A percentile compares a stretch with the other conserved stretches of the same genome.
phyloP scores from a whole-genome alignment of 2,329 filamentous ascomycete genomes.

The Daldinia sp. region DNA sequence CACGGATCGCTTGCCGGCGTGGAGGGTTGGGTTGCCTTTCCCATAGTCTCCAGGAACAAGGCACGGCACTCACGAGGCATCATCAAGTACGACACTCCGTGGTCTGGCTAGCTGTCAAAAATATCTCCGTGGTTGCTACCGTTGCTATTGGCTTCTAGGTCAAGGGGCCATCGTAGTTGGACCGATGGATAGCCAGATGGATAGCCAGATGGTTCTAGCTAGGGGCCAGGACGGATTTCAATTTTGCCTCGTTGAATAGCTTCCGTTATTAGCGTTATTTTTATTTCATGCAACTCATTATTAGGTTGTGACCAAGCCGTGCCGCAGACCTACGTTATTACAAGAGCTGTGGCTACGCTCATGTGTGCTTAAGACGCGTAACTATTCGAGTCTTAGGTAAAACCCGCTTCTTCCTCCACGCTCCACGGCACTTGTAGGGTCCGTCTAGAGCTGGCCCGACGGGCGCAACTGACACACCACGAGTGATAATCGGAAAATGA shows the following conservation, averaged over 20 bases:
- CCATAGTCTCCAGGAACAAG: slow-evolving; percentile 30
- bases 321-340: slow-evolving; percentile 27
- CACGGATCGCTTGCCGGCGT: slow-evolving; percentile 27
- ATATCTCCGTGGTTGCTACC: slow-evolving; percentile 34
- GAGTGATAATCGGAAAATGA: slow-evolving; percentile 12
- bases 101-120: slow-evolving; percentile 3
- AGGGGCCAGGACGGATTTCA: background rate
- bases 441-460: slow-evolving; percentile 28
- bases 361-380: slow-evolving; percentile 15
- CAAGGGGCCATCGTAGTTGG: slow-evolving; percentile 27
- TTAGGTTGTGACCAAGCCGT: slow-evolving; percentile 8
- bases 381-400: slow-evolving; percentile 6
- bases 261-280: slow-evolving; percentile 11
- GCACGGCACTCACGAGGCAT: slow-evolving; percentile 23
- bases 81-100: slow-evolving; percentile 8
- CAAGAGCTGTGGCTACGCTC: slow-evolving; percentile 15
- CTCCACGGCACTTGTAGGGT: slow-evolving; percentile 10
- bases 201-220: slow-evolving; percentile 4
- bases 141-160: slow-evolving; percentile 18
- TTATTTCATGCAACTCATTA: background rate
- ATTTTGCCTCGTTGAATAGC: slow-evolving; percentile 1
- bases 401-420: slow-evolving; percentile 16
- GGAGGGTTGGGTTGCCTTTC: slow-evolving; percentile 28
- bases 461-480: slow-evolving; percentile 32
- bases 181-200: slow-evolving; percentile 7